Conservation (phyloP, 805 yeast genomes). For the Starmerella bombi region DNA sequence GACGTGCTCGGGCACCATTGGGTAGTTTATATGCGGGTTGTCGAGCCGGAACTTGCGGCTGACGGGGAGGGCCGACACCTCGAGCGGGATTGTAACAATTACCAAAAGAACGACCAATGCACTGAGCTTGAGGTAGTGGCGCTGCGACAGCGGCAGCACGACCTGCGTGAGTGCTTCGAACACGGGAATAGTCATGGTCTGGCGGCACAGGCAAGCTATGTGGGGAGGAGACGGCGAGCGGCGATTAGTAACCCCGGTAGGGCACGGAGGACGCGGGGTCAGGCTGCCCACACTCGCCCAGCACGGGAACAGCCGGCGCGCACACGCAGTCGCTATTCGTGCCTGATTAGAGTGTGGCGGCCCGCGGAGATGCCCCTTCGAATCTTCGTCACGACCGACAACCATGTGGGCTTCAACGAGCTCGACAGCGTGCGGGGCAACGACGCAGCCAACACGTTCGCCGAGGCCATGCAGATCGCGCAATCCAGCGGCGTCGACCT, state of each 20-base stretch:
- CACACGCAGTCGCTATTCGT: too few relatives aligned
- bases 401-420: conserved; percentile 90
- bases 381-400: conserved; percentile 79
- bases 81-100: conserved; percentile 17
- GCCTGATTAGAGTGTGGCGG: too few relatives aligned
- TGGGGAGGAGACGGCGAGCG: too few relatives aligned
- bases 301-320: too few relatives aligned
- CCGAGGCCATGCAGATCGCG: conserved; percentile 69
- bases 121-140: not conserved
- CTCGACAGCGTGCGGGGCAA: conserved; percentile 80
- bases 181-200: too few relatives aligned
- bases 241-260: too few relatives aligned
- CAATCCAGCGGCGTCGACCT: conserved; percentile 58
- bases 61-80: conserved; percentile 37
- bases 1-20: conserved; percentile 70
- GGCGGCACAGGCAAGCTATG: too few relatives aligned
- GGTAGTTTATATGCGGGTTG: conserved; percentile 69
- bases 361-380: conserved; percentile 14
- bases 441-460: conserved; percentile 78
- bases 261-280: too few relatives aligned
- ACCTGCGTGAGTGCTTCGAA: not conserved
- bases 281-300: too few relatives aligned
- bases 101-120: conserved; percentile 4
- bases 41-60: conserved; percentile 64
- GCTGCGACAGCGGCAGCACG: conserved; percentile 7